These are phyloP conservation scores for Lithohypha guttulata DNA, from an alignment of 2,329 filamentous ascomycete species.

Conservation along the genomic window DNA sequence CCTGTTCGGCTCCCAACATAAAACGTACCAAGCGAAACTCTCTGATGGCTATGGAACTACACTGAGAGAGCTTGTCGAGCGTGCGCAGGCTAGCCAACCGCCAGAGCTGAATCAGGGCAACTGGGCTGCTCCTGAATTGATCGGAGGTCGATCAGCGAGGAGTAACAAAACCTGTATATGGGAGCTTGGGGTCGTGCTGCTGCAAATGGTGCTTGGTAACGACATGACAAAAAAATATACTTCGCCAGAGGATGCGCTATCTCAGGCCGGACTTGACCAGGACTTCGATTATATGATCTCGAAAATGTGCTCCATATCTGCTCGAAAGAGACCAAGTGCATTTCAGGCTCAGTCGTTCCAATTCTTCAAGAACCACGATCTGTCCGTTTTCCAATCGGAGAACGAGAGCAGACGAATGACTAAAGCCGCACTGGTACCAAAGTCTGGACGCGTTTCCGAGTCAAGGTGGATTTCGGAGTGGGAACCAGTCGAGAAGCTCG, in stretches of 20 bases:
- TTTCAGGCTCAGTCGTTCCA: constrained; percentile 49
- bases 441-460: constrained; percentile 25
- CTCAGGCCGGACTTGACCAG: constrained; percentile 58
- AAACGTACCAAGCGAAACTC: constrained; percentile 61
- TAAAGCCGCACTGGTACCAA: too few species aligned
- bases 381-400: constrained; percentile 19
- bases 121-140: constrained; percentile 67
- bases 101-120: constrained; percentile 23
- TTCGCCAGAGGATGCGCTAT: constrained; percentile 46
- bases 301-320: constrained; percentile 74
- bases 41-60: constrained; percentile 50
- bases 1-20: constrained; percentile 57
- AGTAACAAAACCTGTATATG: constrained; percentile 82
- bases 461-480: constrained; percentile 85
- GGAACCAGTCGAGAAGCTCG: constrained; percentile 75
- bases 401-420: background rate
- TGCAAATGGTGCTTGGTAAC: constrained; percentile 89
- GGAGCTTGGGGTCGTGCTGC: constrained; percentile 82
- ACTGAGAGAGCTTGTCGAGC: constrained; percentile 38
- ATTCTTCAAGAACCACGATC: constrained; percentile 16
- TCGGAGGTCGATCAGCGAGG: constrained; percentile 42
- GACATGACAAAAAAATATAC: constrained; percentile 65
- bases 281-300: constrained; percentile 72
- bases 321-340: constrained; percentile 72
- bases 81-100: constrained; percentile 39